A percentile compares a stretch with the other conserved stretches of the same genome.
phyloP scores from a whole-genome alignment of 192 early-diverging fungal genomes.

The Paraglomus brasilianum region DNA sequence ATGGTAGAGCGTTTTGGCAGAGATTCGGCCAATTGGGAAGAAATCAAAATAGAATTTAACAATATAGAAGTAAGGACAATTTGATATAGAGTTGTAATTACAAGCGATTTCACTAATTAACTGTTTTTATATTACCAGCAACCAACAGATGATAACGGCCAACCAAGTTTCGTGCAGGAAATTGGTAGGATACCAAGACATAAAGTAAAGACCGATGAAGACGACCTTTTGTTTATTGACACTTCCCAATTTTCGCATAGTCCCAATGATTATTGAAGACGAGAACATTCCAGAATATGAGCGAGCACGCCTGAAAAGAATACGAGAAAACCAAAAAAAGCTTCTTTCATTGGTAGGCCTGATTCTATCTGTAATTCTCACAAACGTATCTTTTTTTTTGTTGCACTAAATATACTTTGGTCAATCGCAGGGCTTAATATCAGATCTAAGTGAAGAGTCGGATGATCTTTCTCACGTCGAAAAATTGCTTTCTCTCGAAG shows the following conservation, averaged over 20 bases:
- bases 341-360: constrained; percentile 52
- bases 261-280: constrained; percentile 33
- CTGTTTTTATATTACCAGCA: not conserved
- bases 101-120: not conserved
- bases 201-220: not conserved
- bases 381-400: constrained; percentile 1
- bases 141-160: not conserved
- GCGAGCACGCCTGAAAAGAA: constrained; percentile 50
- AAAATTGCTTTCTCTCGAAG: constrained; percentile 54
- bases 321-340: constrained; percentile 61
- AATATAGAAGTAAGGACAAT: constrained; percentile 20
- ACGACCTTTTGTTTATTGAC: not conserved
- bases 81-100: not conserved
- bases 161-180: not conserved
- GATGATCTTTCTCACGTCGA: constrained; percentile 69
- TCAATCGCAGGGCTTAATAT: constrained; percentile 63
- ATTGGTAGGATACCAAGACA: not conserved
- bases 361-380: not conserved
- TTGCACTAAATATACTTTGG: not conserved
- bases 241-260: not conserved
- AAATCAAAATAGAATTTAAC: constrained; percentile 58
- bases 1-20: constrained; percentile 87
- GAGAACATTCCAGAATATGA: constrained; percentile 58
- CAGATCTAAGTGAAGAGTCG: constrained; percentile 78
- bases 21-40: constrained; percentile 79